Percentiles rank a stretch among this genome's conserved stretches.
Conservation (phyloP, 2,329 filamentous ascomycete species). For the Aphanoascus verrucosus region DNA sequence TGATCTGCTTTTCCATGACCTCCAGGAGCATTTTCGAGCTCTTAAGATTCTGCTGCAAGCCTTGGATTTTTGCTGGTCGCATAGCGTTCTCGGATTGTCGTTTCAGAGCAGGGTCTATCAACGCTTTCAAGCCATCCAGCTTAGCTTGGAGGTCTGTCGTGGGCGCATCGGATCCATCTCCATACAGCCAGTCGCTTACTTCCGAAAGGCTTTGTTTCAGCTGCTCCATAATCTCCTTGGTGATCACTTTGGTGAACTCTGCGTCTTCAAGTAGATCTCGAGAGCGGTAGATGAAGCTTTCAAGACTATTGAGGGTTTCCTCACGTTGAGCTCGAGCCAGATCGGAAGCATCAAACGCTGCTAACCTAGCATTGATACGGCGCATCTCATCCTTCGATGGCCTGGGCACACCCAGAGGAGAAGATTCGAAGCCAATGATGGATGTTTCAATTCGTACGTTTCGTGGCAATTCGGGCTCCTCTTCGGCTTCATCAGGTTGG, state of each 20-base stretch:
- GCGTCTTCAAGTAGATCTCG: conserved; percentile 72
- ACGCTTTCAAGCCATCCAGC: conserved; percentile 63
- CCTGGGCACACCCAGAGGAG: conserved; percentile 35
- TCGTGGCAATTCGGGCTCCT: conserved; percentile 25
- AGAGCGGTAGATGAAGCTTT: conserved; percentile 80
- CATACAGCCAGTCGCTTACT: conserved; percentile 83
- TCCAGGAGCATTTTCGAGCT: conserved; percentile 60
- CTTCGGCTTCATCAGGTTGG: conserved; percentile 30
- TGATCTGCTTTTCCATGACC: conserved; percentile 60
- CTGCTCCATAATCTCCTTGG: conserved; percentile 52
- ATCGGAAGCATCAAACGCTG: conserved; percentile 79
- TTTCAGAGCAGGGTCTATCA: conserved; percentile 66
- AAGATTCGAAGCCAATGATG: conserved; percentile 41
- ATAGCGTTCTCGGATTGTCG: conserved; percentile 61
- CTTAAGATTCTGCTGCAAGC: conserved; percentile 59
- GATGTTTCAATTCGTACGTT: conserved; percentile 44
- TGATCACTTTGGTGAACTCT: conserved; percentile 61
- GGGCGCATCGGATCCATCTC: conserved; percentile 65
- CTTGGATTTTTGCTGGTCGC: conserved; percentile 58
- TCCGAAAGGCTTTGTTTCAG: conserved; percentile 58
- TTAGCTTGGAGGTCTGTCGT: conserved; percentile 64
- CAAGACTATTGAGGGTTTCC: conserved; percentile 84
- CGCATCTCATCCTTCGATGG: conserved; percentile 30
- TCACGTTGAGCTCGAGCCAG: conserved; percentile 64
- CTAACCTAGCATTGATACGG: conserved; percentile 59